These are phyloP conservation scores for Domatiomyces globalis DNA, from an alignment of 2,329 filamentous ascomycete species.

Conservation along the genomic window DNA sequence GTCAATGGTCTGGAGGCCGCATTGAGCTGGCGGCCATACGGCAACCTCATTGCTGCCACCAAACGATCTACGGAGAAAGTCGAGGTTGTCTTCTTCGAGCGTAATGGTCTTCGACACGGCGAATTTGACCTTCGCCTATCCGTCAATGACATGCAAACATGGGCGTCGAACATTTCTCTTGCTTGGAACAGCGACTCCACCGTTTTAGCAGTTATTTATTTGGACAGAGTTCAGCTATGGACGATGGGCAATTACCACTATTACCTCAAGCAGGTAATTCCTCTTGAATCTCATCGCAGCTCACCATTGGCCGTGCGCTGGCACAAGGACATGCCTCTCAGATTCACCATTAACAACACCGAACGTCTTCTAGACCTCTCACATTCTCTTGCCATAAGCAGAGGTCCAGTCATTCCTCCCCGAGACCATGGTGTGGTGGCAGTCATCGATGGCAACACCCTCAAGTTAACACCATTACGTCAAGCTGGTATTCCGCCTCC, in stretches of 20 bases:
- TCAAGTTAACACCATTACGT: constrained; percentile 77
- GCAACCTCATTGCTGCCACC: constrained; percentile 79
- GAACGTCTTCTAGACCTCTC: constrained; percentile 6
- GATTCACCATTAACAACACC: constrained; percentile 44
- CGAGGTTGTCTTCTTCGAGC: constrained; percentile 87
- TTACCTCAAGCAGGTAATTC: constrained; percentile 86
- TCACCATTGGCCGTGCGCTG: constrained; percentile 37
- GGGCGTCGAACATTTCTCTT: constrained; percentile 48
- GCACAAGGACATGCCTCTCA: constrained; percentile 75
- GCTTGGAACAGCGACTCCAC: constrained; percentile 88
- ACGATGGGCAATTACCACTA: constrained; percentile 96
- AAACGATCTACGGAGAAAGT: constrained; percentile 49
- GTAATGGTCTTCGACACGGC: constrained; percentile 93
- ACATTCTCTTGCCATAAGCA: constrained; percentile 22
- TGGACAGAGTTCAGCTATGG: constrained; percentile 75
- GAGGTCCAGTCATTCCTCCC: constrained; percentile 55
- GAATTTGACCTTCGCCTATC: constrained; percentile 68
- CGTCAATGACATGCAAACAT: constrained; percentile 41
- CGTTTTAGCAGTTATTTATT: constrained; percentile 67
- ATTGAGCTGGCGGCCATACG: constrained; percentile 80
- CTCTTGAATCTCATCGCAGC: constrained; percentile 9
- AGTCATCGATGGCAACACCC: constrained; percentile 65
- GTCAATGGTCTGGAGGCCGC: constrained; percentile 80
- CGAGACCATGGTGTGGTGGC: constrained; percentile 66
- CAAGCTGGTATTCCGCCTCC: constrained; percentile 80